Percentiles rank a stretch among this genome's conserved stretches.
Conservation (phyloP, 352 stramenopile species). For the Globisporangium lucens region DNA sequence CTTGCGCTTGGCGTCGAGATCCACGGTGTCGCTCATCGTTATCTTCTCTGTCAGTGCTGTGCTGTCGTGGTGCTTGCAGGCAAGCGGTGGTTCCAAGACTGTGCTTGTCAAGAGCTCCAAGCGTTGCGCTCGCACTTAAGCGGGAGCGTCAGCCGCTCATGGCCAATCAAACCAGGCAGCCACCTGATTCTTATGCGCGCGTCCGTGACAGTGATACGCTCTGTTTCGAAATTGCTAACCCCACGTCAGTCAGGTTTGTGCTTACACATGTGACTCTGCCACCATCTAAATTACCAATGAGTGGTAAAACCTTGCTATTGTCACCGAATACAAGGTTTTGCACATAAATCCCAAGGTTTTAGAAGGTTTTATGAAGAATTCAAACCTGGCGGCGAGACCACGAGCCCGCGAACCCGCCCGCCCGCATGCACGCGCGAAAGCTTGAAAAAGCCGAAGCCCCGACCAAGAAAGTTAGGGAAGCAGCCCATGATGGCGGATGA, state of each 20-base stretch:
- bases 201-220: slow-evolving; percentile 6
- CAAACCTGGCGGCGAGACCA: slow-evolving; percentile 5
- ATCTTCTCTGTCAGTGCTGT: neutral
- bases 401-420: too few relatives aligned
- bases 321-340: neutral
- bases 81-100: slow-evolving; percentile 1
- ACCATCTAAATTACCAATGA: neutral
- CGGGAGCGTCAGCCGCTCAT: slow-evolving; percentile 11
- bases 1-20: slow-evolving; percentile 28
- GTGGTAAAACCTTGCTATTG: neutral
- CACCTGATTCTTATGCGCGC: slow-evolving; percentile 13
- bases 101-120: slow-evolving; percentile 12
- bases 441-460: neutral
- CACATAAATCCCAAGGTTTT: slow-evolving; percentile 14
- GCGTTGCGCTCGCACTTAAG: slow-evolving; percentile 17
- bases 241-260: neutral
- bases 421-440: neutral
- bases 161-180: slow-evolving; percentile 12
- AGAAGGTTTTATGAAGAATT: slow-evolving; percentile 16
- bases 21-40: slow-evolving; percentile 20
- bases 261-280: neutral
- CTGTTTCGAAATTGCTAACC: neutral
- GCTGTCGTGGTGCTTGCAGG: neutral
- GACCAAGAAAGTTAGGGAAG: neutral
- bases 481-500: slow-evolving; percentile 7